phyloP scores from a whole-genome alignment of 2,329 filamentous ascomycete genomes.

The Nemania sp. region DNA sequence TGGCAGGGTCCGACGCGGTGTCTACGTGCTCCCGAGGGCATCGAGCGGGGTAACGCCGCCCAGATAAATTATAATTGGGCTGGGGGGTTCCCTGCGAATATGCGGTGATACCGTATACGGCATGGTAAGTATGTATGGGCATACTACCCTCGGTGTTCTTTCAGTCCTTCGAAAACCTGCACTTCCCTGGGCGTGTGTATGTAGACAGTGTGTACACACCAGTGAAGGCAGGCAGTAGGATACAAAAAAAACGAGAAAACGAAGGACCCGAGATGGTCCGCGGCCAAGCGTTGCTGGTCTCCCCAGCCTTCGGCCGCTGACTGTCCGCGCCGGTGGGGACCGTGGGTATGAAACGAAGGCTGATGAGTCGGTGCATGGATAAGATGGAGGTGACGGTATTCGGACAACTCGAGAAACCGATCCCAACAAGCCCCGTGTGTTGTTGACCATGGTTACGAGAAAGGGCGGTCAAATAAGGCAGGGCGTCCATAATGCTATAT shows the following conservation, averaged over 20 bases:
- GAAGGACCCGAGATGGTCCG: not conserved
- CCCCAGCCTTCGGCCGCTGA: not conserved
- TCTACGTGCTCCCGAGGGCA: not conserved
- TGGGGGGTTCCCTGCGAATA: too few relatives aligned
- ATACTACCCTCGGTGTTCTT: too few relatives aligned
- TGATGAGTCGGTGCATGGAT: constrained; percentile 4
- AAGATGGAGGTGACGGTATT: constrained; percentile 8
- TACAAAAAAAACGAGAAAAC: not conserved
- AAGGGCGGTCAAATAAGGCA: constrained; percentile 15
- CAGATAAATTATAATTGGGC: too few relatives aligned
- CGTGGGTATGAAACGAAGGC: not conserved
- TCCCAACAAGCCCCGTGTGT: constrained; percentile 20
- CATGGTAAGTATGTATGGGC: not conserved
- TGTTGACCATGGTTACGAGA: not conserved
- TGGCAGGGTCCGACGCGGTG: constrained; percentile 2
- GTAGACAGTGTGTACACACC: not conserved
- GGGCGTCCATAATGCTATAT: constrained; percentile 2
- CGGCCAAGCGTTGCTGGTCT: not conserved
- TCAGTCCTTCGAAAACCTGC: too few relatives aligned
- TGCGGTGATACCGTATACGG: not conserved
- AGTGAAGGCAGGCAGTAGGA: not conserved
- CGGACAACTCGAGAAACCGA: constrained; percentile 22
- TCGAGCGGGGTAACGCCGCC: constrained; percentile 1
- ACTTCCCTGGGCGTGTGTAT: not conserved
- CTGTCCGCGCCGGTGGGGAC: not conserved